Conservation (phyloP, 805 yeast genomes). For the Pachysolen tannophilus region DNA sequence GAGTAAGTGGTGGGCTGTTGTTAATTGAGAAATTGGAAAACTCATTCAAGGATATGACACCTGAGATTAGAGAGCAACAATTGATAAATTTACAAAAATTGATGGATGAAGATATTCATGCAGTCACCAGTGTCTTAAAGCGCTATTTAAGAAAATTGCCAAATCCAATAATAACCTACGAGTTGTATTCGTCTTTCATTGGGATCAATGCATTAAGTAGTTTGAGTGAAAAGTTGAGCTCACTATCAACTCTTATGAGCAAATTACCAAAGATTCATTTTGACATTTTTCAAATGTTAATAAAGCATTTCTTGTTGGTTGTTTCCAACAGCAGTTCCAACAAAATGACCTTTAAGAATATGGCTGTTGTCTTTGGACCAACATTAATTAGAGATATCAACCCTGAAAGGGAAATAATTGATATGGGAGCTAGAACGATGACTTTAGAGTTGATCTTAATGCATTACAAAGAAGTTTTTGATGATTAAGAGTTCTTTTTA, state of each 20-base stretch:
- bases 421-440: constrained; percentile 74
- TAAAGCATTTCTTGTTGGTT: constrained; percentile 59
- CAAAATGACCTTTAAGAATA: constrained; percentile 75
- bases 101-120: constrained; percentile 66
- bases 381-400: constrained; percentile 73
- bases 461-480: constrained; percentile 34
- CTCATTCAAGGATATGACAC: constrained; percentile 20
- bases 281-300: constrained; percentile 44
- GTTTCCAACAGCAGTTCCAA: constrained; percentile 45
- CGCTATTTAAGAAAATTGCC: constrained; percentile 80
- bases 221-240: constrained; percentile 25
- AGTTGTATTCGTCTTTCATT: constrained; percentile 60
- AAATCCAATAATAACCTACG: constrained; percentile 73
- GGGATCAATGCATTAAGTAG: constrained; percentile 33
- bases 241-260: constrained; percentile 36
- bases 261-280: constrained; percentile 64
- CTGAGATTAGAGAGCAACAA: constrained; percentile 24
- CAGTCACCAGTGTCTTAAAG: constrained; percentile 79
- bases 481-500: no score
- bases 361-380: constrained; percentile 93
- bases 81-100: constrained; percentile 24
- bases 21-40: constrained; percentile 40
- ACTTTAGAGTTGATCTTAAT: constrained; percentile 66
- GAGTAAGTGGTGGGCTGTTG: constrained; percentile 79
- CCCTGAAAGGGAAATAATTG: constrained; percentile 77